Conservation (phyloP, 305 asterid species). For the Caryopteris hybrid region DNA sequence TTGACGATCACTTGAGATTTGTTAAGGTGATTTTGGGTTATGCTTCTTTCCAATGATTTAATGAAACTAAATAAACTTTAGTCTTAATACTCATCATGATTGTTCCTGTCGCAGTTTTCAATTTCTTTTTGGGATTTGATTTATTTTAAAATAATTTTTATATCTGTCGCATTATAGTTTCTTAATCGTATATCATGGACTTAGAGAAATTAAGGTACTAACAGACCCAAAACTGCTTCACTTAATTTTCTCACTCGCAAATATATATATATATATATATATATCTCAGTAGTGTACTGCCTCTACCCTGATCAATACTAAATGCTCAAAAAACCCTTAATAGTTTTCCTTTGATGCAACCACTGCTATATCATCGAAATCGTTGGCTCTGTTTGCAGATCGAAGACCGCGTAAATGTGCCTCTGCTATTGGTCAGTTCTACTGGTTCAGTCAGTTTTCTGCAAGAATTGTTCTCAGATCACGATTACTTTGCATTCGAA, state of each 20-base stretch:
- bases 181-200: not conserved
- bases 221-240: not conserved
- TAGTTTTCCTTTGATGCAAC: conserved; percentile 9
- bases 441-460: conserved; percentile 45
- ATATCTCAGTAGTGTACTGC: not conserved
- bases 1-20: conserved; percentile 37
- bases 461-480: conserved; percentile 47
- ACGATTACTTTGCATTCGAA: conserved; percentile 67
- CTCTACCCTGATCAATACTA: not conserved
- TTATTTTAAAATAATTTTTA: not conserved
- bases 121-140: not conserved
- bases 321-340: conserved; percentile 5
- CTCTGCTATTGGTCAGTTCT: conserved; percentile 67
- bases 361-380: conserved; percentile 23
- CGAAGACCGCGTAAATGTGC: conserved; percentile 53
- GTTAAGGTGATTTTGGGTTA: conserved; percentile 45
- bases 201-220: not conserved
- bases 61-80: not conserved
- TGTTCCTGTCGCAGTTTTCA: not conserved
- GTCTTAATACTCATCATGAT: not conserved
- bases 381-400: conserved; percentile 43
- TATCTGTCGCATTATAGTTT: not conserved
- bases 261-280: too few species aligned
- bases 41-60: not conserved
- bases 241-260: conserved; percentile 3